phyloP scores from a whole-genome alignment of 2,329 filamentous ascomycete genomes.

The Botrytis medusae region DNA sequence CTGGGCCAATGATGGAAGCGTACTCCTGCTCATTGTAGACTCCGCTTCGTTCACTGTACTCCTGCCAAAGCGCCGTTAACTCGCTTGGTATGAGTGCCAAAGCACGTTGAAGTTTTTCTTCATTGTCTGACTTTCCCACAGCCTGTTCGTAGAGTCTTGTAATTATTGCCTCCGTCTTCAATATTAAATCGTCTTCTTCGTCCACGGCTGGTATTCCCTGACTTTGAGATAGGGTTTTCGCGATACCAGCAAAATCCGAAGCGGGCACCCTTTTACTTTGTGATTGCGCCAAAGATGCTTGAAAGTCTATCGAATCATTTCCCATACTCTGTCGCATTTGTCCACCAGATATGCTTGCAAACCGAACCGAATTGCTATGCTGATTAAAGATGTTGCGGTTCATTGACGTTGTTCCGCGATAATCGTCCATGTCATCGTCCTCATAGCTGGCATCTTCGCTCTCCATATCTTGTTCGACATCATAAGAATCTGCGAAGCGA shows the following conservation, averaged over 20 bases:
- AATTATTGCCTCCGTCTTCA: conserved; percentile 73
- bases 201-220: conserved; percentile 58
- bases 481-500: conserved; percentile 41
- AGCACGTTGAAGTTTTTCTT: conserved; percentile 55
- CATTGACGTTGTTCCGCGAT: conserved; percentile 31
- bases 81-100: conserved; percentile 54
- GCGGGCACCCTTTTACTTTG: conserved; percentile 22
- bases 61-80: conserved; percentile 57
- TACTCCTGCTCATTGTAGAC: conserved; percentile 54
- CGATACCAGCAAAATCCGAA: conserved; percentile 61
- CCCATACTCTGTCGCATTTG: conserved; percentile 27
- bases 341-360: conserved; percentile 24
- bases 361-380: conserved; percentile 51
- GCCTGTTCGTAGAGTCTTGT: conserved; percentile 63
- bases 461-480: conserved; percentile 42
- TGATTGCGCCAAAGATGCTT: conserved; percentile 27
- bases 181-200: conserved; percentile 70
- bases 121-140: conserved; percentile 55
- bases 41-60: conserved; percentile 48
- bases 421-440: conserved; percentile 37
- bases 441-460: conserved; percentile 45
- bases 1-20: conserved; percentile 63
- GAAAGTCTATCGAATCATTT: conserved; percentile 22
- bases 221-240: conserved; percentile 65
- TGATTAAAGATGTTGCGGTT: conserved; percentile 36